A percentile compares a stretch with the other conserved stretches of the same genome.
Conservation (phyloP, 768 basidiomycete genomes). For the Xerocomellus amylosporus region DNA sequence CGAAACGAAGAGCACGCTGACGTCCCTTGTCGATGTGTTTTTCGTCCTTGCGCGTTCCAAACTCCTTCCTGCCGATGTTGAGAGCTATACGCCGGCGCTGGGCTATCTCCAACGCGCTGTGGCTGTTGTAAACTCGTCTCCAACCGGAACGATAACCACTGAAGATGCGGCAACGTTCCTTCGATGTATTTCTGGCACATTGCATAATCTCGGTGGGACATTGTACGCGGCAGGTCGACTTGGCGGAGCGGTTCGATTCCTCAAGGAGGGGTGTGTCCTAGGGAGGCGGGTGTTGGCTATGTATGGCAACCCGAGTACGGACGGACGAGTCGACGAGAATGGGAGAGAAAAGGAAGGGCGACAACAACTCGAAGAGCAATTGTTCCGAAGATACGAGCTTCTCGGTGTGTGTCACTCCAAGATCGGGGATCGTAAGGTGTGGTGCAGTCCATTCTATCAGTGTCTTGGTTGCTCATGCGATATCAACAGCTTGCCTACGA, state of each 20-base stretch:
- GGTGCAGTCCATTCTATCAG: conserved; percentile 12
- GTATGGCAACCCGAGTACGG: not conserved
- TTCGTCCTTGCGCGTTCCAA: conserved; percentile 51
- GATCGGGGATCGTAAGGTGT: conserved; percentile 72
- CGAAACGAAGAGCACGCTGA: conserved; percentile 36
- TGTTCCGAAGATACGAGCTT: conserved; percentile 77
- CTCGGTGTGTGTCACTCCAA: conserved; percentile 76
- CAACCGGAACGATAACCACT: conserved; percentile 4
- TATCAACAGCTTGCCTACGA: conserved; percentile 54
- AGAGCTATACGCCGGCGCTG: conserved; percentile 46
- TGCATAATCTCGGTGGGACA: conserved; percentile 65
- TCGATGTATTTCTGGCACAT: conserved; percentile 70
- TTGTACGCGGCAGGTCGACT: conserved; percentile 64
- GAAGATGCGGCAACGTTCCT: conserved; percentile 48
- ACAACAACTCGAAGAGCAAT: conserved; percentile 58
- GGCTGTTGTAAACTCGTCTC: conserved; percentile 18
- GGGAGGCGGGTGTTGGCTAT: conserved; percentile 47
- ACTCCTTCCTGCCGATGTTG: conserved; percentile 40
- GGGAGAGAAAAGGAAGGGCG: conserved; percentile 42
- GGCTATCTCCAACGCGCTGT: conserved; percentile 46
- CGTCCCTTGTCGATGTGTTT: conserved; percentile 51
- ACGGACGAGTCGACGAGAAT: conserved; percentile 20
- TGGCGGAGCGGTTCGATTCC: conserved; percentile 65
- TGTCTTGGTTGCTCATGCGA: not conserved
- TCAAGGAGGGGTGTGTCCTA: conserved; percentile 56